phyloP scores from a whole-genome alignment of 495 filamentous ascomycete genomes.

The Penicillium salamii region DNA sequence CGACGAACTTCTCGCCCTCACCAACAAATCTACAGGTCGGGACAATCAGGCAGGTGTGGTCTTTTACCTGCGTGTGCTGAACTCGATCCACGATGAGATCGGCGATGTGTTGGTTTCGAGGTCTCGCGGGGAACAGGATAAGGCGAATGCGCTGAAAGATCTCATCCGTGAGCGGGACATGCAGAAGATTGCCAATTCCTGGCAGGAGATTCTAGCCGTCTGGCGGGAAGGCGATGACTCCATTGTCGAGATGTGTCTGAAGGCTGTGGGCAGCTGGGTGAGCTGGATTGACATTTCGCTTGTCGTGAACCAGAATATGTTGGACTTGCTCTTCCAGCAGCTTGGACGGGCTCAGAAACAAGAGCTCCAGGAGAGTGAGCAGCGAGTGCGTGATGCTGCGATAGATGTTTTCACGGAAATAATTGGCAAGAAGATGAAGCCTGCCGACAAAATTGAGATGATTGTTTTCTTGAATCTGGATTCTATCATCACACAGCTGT shows the following conservation, averaged over 20 bases:
- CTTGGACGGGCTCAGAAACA: constrained; percentile 58
- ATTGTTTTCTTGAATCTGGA: constrained; percentile 84
- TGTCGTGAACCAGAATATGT: constrained; percentile 82
- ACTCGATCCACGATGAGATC: constrained; percentile 94
- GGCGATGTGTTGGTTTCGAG: constrained; percentile 84
- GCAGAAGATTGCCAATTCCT: constrained; percentile 77
- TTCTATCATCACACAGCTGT: constrained; percentile 75
- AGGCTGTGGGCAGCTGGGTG: constrained; percentile 89
- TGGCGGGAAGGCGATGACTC: constrained; percentile 72
- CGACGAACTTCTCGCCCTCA: constrained; percentile 77
- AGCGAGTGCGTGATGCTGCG: constrained; percentile 78
- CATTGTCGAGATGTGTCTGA: constrained; percentile 82
- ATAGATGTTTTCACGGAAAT: constrained; percentile 94
- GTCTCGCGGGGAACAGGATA: constrained; percentile 68
- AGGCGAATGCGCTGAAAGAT: constrained; percentile 85
- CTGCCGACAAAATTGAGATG: constrained; percentile 87
- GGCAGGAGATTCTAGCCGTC: constrained; percentile 83
- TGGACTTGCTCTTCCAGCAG: constrained; percentile 78
- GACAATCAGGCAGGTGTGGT: constrained; percentile 75
- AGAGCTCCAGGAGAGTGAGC: constrained; percentile 52
- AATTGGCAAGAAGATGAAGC: constrained; percentile 95
- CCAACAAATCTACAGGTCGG: constrained; percentile 41
- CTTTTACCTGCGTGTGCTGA: constrained; percentile 83
- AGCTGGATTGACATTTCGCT: constrained; percentile 97
- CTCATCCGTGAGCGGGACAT: constrained; percentile 79